These are phyloP conservation scores for Hemileccinum rubropunctum DNA, from an alignment of 768 basidiomycete genomes.

Conservation along the genomic window DNA sequence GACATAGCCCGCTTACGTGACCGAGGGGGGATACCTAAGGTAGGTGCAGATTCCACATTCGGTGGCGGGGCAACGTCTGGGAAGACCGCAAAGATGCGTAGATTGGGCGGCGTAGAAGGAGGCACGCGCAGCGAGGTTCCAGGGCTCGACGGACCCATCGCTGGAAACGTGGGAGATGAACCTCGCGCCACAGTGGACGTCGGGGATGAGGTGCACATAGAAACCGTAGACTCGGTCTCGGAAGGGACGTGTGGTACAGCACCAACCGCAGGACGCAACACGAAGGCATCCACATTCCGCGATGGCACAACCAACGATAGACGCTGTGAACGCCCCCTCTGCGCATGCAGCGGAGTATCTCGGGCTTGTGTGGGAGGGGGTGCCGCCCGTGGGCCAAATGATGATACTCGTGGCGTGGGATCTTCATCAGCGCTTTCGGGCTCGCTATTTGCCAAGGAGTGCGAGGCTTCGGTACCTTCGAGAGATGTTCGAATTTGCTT, in stretches of 20 bases:
- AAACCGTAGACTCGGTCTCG: conserved; percentile 13
- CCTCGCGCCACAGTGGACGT: conserved; percentile 5
- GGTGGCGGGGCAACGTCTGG: conserved; percentile 5
- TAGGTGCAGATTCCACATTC: conserved; percentile 19
- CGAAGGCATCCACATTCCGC: not conserved
- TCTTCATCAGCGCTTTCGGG: conserved; percentile 16
- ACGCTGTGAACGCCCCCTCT: conserved; percentile 9
- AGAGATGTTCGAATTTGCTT: conserved; percentile 2
- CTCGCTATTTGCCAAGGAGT: conserved; percentile 5
- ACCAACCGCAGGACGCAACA: conserved; percentile 21
- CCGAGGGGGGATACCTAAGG: conserved; percentile 14
- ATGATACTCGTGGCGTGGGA: conserved; percentile 24
- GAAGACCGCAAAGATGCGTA: not conserved
- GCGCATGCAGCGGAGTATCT: not conserved
- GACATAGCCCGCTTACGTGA: conserved; percentile 23
- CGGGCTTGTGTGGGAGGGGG: not conserved
- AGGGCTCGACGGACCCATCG: not conserved
- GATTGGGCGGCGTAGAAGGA: conserved; percentile 6
- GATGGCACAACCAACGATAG: conserved; percentile 17
- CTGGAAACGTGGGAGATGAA: conserved; percentile 3
- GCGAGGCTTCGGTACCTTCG: conserved; percentile 4
- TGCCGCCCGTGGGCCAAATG: conserved; percentile 10
- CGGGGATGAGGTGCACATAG: conserved; percentile 11
- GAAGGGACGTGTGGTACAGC: conserved; percentile 20
- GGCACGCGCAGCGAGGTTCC: not conserved